phyloP scores from a whole-genome alignment of 805 yeast species.

The Ogataea pilisensis region DNA sequence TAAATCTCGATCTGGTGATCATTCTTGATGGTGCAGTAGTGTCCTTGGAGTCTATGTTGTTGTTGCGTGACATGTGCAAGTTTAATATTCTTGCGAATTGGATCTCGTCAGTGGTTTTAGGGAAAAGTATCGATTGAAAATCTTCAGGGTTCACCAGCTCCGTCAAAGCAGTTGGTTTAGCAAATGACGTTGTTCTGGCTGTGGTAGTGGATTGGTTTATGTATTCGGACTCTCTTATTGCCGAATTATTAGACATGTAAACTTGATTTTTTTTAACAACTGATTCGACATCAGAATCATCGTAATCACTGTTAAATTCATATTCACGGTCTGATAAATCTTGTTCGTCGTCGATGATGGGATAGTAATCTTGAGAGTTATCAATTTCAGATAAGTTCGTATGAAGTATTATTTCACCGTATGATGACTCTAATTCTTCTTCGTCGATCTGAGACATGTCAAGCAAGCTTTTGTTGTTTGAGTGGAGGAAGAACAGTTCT shows the following conservation, averaged over 20 bases:
- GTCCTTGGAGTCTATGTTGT: neutral
- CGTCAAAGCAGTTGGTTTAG: conserved; percentile 7
- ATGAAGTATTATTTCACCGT: conserved; percentile 11
- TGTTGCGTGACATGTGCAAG: conserved; percentile 21
- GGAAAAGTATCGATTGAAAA: conserved; percentile 21
- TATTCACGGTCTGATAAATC: conserved; percentile 8
- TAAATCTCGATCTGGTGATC: conserved; percentile 29
- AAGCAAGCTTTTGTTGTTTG: neutral
- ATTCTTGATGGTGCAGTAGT: no score
- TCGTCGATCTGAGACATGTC: conserved; percentile 8
- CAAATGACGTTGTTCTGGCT: neutral
- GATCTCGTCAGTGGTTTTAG: conserved; percentile 23
- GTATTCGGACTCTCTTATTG: conserved; percentile 2
- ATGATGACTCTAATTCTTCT: conserved; percentile 5
- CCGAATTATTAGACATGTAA: neutral
- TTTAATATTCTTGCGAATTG: conserved; percentile 26
- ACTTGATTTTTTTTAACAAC: neutral
- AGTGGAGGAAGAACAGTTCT: no score
- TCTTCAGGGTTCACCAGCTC: conserved; percentile 23
- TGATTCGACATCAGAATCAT: conserved; percentile 9
- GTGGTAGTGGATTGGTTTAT: neutral
- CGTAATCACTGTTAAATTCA: conserved; percentile 15
- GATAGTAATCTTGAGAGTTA: conserved; percentile 11
- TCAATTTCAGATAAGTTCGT: conserved; percentile 10
- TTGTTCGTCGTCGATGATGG: neutral